Percentiles rank a stretch among this genome's conserved stretches.
phyloP scores from a whole-genome alignment of 495 filamentous ascomycete genomes.

The Aspergillus panamensis region DNA sequence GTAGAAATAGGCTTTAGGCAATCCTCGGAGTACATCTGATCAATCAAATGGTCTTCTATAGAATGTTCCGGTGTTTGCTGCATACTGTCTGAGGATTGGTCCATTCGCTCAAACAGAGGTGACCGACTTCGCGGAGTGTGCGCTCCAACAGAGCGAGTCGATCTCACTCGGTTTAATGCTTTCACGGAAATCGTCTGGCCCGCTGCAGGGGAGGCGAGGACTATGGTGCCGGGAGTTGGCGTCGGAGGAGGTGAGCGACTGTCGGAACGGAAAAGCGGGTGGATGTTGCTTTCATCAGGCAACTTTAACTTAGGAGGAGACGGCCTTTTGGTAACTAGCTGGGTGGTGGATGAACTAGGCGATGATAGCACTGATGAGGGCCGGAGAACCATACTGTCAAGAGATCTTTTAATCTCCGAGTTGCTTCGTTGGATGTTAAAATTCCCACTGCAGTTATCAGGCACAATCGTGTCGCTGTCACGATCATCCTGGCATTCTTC shows the following conservation, averaged over 20 bases:
- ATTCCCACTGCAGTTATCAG: neutral
- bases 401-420: constrained; percentile 25
- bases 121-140: constrained; percentile 26
- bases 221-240: constrained; percentile 63
- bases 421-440: constrained; percentile 16
- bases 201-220: constrained; percentile 66
- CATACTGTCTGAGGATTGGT: constrained; percentile 2
- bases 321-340: constrained; percentile 18
- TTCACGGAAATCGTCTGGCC: constrained; percentile 62
- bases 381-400: constrained; percentile 28
- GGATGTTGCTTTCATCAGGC: constrained; percentile 68
- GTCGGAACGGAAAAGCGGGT: constrained; percentile 77
- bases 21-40: neutral
- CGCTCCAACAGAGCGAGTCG: constrained; percentile 54
- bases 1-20: neutral
- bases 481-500: constrained; percentile 6
- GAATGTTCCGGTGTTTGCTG: neutral
- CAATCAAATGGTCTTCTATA: neutral
- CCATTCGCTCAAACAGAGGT: constrained; percentile 23
- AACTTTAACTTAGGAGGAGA: constrained; percentile 17
- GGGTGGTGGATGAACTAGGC: constrained; percentile 22
- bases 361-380: constrained; percentile 18
- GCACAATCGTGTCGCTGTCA: constrained; percentile 15
- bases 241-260: constrained; percentile 68
- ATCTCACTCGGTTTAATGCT: constrained; percentile 62